These are phyloP conservation scores for Pisolithus thermaeus DNA, from an alignment of 1,284 basidiomycete genomes.

Conservation along the genomic window DNA sequence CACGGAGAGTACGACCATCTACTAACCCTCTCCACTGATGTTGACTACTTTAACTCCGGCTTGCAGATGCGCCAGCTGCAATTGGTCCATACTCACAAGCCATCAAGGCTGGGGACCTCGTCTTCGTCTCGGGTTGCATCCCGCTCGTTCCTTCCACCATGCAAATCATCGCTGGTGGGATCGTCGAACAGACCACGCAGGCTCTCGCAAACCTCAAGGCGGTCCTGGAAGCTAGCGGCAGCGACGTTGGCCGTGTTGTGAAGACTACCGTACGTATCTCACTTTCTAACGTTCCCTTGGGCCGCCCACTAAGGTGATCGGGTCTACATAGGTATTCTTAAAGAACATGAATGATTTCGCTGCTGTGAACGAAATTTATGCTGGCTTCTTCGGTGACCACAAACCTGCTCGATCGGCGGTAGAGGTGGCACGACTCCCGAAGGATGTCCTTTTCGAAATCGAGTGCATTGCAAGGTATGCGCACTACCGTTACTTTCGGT, in stretches of 20 bases:
- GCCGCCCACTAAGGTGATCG: not conserved
- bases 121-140: conserved; percentile 90
- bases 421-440: conserved; percentile 70
- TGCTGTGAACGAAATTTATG: conserved; percentile 77
- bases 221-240: conserved; percentile 80
- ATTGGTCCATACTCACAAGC: conserved; percentile 92
- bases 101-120: conserved; percentile 77
- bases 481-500: not conserved
- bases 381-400: conserved; percentile 79
- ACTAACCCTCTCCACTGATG: not conserved
- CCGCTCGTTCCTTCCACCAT: conserved; percentile 76
- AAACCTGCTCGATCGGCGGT: conserved; percentile 92
- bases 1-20: conserved; percentile 39
- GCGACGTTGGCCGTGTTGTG: conserved; percentile 70
- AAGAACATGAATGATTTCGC: conserved; percentile 91
- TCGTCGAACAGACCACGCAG: conserved; percentile 82
- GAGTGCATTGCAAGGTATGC: conserved; percentile 78
- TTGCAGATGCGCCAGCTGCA: conserved; percentile 74
- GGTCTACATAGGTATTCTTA: conserved; percentile 69
- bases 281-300: not conserved
- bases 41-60: not conserved
- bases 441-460: conserved; percentile 85
- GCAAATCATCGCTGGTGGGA: conserved; percentile 72
- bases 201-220: conserved; percentile 83
- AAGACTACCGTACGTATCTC: conserved; percentile 71